These are phyloP conservation scores for Dioscorea dumetorum DNA, from an alignment of 106 monocot genomes.

Conservation along the genomic window DNA sequence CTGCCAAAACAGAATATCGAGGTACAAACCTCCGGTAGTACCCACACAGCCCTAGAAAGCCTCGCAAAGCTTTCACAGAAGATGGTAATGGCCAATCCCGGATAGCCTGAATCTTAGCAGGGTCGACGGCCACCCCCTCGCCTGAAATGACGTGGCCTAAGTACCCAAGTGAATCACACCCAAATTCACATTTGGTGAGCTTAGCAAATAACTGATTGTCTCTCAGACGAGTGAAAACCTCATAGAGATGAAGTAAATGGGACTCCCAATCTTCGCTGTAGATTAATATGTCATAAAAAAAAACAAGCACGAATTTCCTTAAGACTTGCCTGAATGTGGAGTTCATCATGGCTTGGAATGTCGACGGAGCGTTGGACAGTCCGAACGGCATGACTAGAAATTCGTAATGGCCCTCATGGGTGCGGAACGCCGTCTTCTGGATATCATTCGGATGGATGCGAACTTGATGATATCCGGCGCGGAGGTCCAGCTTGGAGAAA, in stretches of 20 bases:
- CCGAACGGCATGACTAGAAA: too few relatives aligned
- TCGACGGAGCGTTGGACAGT: too few relatives aligned
- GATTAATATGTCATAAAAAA: neutral
- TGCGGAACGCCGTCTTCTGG: too few relatives aligned
- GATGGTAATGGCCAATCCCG: neutral
- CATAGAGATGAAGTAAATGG: neutral
- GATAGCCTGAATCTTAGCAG: neutral
- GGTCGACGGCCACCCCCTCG: neutral
- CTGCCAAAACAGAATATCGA: neutral
- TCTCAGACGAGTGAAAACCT: neutral
- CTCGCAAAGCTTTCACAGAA: neutral
- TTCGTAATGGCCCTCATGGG: too few relatives aligned
- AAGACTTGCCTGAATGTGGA: neutral
- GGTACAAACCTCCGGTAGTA: constrained; percentile 13
- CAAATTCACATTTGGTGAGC: neutral
- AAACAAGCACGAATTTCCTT: neutral
- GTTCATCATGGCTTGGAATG: neutral
- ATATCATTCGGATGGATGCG: too few relatives aligned
- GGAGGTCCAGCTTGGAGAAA: too few relatives aligned
- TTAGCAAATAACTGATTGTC: neutral
- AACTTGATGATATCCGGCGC: too few relatives aligned
- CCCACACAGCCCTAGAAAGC: constrained; percentile 6
- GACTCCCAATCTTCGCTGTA: neutral
- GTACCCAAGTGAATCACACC: too few relatives aligned
- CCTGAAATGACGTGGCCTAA: neutral